Evolutionary conservation across 73 alveolate species (phyloP).

Genomic region (Blepharisma stoltei): DNA sequence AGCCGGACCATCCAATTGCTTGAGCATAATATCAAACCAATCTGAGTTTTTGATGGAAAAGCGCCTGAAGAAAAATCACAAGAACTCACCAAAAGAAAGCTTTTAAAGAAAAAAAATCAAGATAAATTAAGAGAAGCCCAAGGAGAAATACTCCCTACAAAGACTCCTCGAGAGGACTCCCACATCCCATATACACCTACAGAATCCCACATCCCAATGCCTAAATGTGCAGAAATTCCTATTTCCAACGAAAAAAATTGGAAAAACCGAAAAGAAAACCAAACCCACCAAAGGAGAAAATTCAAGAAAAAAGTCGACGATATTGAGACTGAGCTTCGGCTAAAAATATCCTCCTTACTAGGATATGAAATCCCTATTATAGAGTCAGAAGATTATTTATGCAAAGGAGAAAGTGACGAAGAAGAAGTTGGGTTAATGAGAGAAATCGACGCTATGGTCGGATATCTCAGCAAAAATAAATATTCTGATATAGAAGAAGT

Average conservation of each 20-base stretch:
- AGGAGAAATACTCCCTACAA: slow-evolving; percentile 34
- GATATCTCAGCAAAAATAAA: not conserved
- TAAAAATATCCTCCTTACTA: not conserved
- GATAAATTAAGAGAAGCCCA: slow-evolving; percentile 66
- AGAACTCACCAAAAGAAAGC: slow-evolving; percentile 69
- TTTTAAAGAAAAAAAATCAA: slow-evolving; percentile 71
- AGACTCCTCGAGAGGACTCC: too few relatives aligned
- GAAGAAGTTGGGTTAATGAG: slow-evolving; percentile 28
- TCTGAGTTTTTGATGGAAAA: slow-evolving; percentile 97
- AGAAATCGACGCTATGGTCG: slow-evolving; percentile 8
- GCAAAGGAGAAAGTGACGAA: slow-evolving; percentile 31
- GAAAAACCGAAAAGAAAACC: not conserved
- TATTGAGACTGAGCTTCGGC: slow-evolving; percentile 7
- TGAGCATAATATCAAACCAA: slow-evolving; percentile 93
- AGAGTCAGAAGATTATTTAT: not conserved
- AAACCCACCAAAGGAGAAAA: not conserved
- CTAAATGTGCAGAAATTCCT: too few relatives aligned
- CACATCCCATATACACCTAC: too few relatives aligned
- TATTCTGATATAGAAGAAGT: slow-evolving; percentile 80
- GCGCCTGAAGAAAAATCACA: slow-evolving; percentile 90
- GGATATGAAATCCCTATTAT: not conserved
- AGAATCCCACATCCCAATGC: too few relatives aligned
- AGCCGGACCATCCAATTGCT: slow-evolving; percentile 80
- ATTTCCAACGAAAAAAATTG: too few relatives aligned
- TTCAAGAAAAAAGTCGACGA: slow-evolving; percentile 5